Conservation (phyloP, 116 monocot species). For the Trichopus zeylanicus region DNA sequence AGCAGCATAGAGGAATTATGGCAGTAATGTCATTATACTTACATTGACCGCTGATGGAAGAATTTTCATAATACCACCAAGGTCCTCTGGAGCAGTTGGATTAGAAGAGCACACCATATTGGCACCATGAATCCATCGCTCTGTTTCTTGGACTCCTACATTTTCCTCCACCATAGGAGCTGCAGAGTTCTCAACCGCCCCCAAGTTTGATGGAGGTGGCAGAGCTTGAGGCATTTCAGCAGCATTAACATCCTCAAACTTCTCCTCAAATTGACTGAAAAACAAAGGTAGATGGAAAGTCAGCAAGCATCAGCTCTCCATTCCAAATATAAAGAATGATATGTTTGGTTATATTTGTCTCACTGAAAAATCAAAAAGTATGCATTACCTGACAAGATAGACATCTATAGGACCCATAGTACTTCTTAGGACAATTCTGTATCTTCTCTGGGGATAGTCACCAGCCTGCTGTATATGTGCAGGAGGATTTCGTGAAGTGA, state of each 20-base stretch:
- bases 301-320: not conserved
- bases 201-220: conserved; percentile 25
- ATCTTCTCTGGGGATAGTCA: conserved; percentile 90
- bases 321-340: not conserved
- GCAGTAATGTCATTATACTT: conserved; percentile 17
- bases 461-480: conserved; percentile 32
- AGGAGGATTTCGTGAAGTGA: not conserved
- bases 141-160: conserved; percentile 16
- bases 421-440: conserved; percentile 88
- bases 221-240: conserved; percentile 25
- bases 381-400: conserved; percentile 89
- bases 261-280: conserved; percentile 45
- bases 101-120: conserved; percentile 12
- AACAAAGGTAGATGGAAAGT: not conserved
- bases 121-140: conserved; percentile 10
- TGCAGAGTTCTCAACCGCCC: conserved; percentile 11
- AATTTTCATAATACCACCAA: conserved; percentile 73
- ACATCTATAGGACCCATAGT: conserved; percentile 96
- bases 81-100: conserved; percentile 37
- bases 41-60: conserved; percentile 78
- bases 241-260: conserved; percentile 65
- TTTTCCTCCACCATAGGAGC: conserved; percentile 13
- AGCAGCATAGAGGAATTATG: not conserved
- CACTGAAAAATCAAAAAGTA: no score
- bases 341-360: not conserved